Evolutionary conservation across 2,329 filamentous ascomycete genomes (phyloP).

Genomic region (Colletotrichum musicola): DNA sequence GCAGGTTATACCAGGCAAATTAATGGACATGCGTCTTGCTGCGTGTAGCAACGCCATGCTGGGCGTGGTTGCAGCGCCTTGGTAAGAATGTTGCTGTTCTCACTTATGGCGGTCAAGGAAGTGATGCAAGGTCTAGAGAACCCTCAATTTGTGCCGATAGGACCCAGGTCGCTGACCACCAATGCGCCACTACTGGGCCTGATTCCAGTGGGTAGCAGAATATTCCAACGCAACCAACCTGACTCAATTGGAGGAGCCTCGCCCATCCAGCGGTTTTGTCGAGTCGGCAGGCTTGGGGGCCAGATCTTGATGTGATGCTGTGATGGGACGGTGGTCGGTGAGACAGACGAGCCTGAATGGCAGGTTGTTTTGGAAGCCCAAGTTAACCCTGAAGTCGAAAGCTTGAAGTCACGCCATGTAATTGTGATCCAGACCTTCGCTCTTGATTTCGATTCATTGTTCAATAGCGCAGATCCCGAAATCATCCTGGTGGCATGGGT

Average conservation of each 20-base stretch:
- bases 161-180: constrained; percentile 12
- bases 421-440: background rate
- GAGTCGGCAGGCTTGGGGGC: constrained; percentile 1
- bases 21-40: constrained; percentile 3
- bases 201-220: background rate
- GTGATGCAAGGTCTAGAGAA: background rate
- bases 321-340: background rate
- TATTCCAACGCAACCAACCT: background rate
- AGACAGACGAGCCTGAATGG: background rate
- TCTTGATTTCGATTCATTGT: background rate
- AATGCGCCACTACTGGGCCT: background rate
- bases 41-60: background rate
- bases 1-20: constrained; percentile 6
- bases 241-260: constrained; percentile 13
- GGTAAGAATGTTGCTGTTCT: background rate
- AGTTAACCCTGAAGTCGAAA: constrained; percentile 7
- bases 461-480: background rate
- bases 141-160: background rate
- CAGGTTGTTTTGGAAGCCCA: background rate
- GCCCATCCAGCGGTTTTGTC: background rate
- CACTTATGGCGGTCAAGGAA: constrained; percentile 26
- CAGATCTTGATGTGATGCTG: background rate
- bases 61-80: background rate
- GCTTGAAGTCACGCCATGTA: background rate
- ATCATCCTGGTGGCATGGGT: background rate